phyloP scores from a whole-genome alignment of 2,329 filamentous ascomycete species.

The Aureobasidium sp. region DNA sequence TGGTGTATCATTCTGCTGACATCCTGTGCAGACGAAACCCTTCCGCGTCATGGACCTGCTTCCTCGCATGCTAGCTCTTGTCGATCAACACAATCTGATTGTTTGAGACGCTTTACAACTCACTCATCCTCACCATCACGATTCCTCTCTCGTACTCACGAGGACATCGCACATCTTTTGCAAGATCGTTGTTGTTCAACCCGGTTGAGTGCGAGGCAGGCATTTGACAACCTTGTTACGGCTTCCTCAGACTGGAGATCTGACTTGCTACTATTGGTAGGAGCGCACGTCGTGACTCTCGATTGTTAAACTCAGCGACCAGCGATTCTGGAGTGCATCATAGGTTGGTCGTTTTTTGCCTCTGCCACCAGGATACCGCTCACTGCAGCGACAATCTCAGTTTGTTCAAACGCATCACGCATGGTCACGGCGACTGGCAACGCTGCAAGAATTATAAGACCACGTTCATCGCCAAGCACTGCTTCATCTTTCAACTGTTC shows the following conservation, averaged over 20 bases:
- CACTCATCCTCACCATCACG: too few relatives aligned
- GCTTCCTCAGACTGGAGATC: background rate
- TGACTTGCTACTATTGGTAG: background rate
- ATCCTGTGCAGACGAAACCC: slow-evolving; percentile 26
- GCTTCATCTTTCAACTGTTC: background rate
- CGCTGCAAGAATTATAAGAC: background rate
- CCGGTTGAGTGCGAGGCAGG: background rate
- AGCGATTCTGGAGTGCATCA: background rate
- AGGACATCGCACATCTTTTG: too few relatives aligned
- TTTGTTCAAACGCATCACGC: background rate
- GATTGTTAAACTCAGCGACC: background rate
- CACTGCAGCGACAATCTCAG: background rate
- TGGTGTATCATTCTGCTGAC: background rate
- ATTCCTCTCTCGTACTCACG: too few relatives aligned
- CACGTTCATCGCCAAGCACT: background rate
- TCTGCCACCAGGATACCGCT: background rate
- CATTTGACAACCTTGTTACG: background rate
- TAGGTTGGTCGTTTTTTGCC: background rate
- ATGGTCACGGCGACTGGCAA: background rate
- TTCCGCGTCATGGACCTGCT: slow-evolving; percentile 27
- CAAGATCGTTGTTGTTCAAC: background rate
- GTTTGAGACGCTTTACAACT: background rate
- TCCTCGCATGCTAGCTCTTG: slow-evolving; percentile 21
- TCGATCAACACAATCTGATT: background rate
- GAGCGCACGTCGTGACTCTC: background rate